Conservation (phyloP, 169 alveolate species). For the Hepatocystis sp. region DNA sequence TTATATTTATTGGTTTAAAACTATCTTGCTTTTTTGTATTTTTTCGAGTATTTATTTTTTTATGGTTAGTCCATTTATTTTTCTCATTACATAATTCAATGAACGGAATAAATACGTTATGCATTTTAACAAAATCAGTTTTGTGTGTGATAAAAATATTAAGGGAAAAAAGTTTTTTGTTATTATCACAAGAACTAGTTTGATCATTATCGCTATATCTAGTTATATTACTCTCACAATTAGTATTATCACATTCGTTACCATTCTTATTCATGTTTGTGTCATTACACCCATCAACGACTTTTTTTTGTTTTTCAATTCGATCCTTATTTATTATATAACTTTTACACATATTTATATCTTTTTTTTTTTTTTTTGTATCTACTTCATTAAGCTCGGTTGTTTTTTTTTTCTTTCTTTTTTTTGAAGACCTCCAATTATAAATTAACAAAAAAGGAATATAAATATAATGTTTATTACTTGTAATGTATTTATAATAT, state of each 20-base stretch:
- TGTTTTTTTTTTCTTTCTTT: slow-evolving; percentile 13
- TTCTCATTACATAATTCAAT: slow-evolving; percentile 4
- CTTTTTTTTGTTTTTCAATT: neutral
- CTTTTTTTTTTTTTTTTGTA: slow-evolving; percentile 7
- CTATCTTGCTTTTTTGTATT: neutral
- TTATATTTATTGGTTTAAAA: neutral
- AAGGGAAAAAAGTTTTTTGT: slow-evolving; percentile 44
- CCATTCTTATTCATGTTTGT: neutral
- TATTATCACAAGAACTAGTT: too few species aligned
- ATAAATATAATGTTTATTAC: slow-evolving; percentile 33
- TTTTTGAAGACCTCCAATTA: too few species aligned
- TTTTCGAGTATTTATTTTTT: neutral
- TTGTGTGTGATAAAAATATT: slow-evolving; percentile 47
- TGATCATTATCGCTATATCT: too few species aligned
- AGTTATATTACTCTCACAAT: too few species aligned
- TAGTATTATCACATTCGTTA: neutral
- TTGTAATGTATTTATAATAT: slow-evolving; percentile 21
- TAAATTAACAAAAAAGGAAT: slow-evolving; percentile 28
- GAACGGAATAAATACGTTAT: slow-evolving; percentile 63
- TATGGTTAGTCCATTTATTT: too few species aligned
- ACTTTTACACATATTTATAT: too few species aligned
- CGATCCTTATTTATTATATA: slow-evolving; percentile 3
- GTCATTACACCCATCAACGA: too few species aligned
- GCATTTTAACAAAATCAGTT: slow-evolving; percentile 49
- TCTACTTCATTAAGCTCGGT: neutral